Base-by-base conservation (phyloP, 371 early-diverging fungal genomes). In the Batkoa obscura region DNA sequence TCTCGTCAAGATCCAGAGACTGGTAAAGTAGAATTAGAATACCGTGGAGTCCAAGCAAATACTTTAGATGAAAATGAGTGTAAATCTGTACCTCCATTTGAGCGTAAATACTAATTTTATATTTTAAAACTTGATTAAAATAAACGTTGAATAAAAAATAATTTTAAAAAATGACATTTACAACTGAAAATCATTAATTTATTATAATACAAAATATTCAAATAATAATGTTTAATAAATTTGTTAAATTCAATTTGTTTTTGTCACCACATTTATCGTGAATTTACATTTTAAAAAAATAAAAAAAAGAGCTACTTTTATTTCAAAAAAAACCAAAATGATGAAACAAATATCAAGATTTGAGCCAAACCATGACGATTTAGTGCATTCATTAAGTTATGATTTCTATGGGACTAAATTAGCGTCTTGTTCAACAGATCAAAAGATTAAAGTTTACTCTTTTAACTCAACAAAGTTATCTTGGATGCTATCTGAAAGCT, bases 51-150 rank as follows among this genome's bases (percentile, higher is more conserved):
- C 57, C 74, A 75, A 23, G 67, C 61, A 60, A 72, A 69, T 43
- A 95, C 97, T 38, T 72, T 96, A 60, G 97, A 96, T 63, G 90
- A 84, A 71, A 71, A 66, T 48, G 97, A 96, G 73, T 88, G 86
- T 76, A 83, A 86, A 77, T 64, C 83, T 51, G 93, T 96, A 42
- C 93, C 93, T 57, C 92, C 92, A 36, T 80, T 85, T 62, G 88
- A 87, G 63, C 86, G 95, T 72, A 92, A 90, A 55, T 92, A 92
- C 77, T 94, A 86, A 74, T 52, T 10, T 13, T 9, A 34, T 34
- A 46, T n/a, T 46, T n/a, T n/a, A n/a, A n/a, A n/a, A n/a, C n/a
- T n/a, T n/a, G n/a, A n/a, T n/a, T n/a, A n/a, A n/a, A n/a, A n/a
- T n/a, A n/a, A n/a, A n/a, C n/a, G n/a, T n/a, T n/a, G n/a, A n/a